Percentiles rank a stretch among this genome's conserved stretches.
Evolutionary conservation across 1,284 basidiomycete genomes (phyloP).

Genomic region (Ceratobasidium sp.): DNA sequence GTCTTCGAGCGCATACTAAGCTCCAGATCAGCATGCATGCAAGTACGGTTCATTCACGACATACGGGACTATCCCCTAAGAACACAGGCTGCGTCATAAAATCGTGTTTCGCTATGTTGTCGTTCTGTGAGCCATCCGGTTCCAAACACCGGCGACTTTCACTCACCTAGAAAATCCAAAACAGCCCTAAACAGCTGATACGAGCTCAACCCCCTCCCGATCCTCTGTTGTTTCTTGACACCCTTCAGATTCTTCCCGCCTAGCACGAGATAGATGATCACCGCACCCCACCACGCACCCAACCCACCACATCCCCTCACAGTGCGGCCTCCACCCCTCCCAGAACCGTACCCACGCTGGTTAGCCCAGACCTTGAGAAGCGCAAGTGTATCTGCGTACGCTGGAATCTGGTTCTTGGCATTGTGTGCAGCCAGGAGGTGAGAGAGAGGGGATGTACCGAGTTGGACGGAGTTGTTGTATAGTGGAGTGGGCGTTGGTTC

Average conservation of each 20-base stretch:
- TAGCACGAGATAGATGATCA: conserved; percentile 78
- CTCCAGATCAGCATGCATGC: conserved; percentile 12
- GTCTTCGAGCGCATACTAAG: conserved; percentile 65
- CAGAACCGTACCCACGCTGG: conserved; percentile 81
- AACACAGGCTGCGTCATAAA: conserved; percentile 75
- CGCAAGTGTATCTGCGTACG: conserved; percentile 81
- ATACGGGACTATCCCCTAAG: conserved; percentile 61
- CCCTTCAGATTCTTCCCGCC: conserved; percentile 63
- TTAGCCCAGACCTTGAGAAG: conserved; percentile 92
- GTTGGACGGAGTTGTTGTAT: conserved; percentile 85
- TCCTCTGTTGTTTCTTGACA: conserved; percentile 40
- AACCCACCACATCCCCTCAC: conserved; percentile 76
- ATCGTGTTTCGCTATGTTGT: conserved; percentile 73
- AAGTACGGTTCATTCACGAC: conserved; percentile 60
- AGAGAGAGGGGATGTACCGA: conserved; percentile 72
- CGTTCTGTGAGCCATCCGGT: not conserved
- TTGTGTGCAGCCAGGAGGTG: conserved; percentile 79
- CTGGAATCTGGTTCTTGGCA: conserved; percentile 71
- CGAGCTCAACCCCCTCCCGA: conserved; percentile 82
- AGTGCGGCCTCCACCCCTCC: conserved; percentile 62
- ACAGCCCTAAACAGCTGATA: conserved; percentile 89
- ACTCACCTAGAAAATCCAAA: conserved; percentile 80
- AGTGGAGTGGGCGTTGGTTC: conserved; percentile 70
- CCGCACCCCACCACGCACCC: conserved; percentile 76
- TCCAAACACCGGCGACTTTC: not conserved